Evolutionary conservation across 179 eudicot species (phyloP), one percentile per base, ranked within the genome.

Genomic region (Drosera spatulata): DNA sequence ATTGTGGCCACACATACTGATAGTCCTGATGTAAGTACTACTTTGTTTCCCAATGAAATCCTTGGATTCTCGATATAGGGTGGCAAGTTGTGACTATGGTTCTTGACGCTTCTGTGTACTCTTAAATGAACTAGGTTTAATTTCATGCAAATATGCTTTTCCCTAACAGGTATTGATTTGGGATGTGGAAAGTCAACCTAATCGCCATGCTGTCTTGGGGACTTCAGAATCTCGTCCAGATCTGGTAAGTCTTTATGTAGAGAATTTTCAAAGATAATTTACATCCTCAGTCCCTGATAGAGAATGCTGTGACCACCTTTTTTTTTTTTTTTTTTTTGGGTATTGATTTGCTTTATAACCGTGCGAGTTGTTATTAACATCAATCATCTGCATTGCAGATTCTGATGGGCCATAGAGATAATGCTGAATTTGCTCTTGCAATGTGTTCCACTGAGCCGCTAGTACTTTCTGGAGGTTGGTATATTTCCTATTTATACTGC

Each of bases 1-100:
- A 93, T 93, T 68, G 86, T 93, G 65, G 99, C 97, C 52, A 93
- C 99, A 58, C 99, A 93, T 55, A 90, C 99, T 7, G 97, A 93
- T 71, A 84, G 94, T 80, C 99, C 99, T 45, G 95, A 93, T 80
- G 99, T 90, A 83, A 74, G 85, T 22, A 22, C 33, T 22, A 22
- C 33, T 22, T 22, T 22, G 33, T 22, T 22, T 22, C 33, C 33
- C 33, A 22, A 22, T 22, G 33, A 22, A 22, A 22, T 22, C 33
- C 33, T 22, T 22, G 33, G 33, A 22, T 22, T 22, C 33, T 22
- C 33, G 33, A 22, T 22, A 22, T 22, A 22, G 33, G 33, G 33
- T 22, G 33, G 33, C 33, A 22, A 22, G 33, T 22, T 22, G 33
- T 22, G 33, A 22, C 33, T 22, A 22, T 22, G 33, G 33, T 22